Conservation (phyloP, 164 flowering plant genomes). For the Aristolochia contorta region DNA sequence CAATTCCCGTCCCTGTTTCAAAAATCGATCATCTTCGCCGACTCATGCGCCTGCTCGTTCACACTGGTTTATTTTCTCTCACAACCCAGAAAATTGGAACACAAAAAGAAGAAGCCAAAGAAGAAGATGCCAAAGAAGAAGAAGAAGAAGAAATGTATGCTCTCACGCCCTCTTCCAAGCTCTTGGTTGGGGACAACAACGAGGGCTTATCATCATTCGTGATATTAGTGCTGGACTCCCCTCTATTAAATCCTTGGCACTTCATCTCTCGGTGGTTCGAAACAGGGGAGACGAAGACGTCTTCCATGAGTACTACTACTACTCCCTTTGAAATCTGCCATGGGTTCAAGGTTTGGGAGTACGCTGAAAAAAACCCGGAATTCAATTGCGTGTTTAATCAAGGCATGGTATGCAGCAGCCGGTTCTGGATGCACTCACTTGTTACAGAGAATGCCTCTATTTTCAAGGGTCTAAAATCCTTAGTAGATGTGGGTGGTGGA, state of each 20-base stretch:
- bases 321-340: neutral
- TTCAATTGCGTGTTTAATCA: slow-evolving; percentile 7
- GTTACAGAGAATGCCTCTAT: neutral
- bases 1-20: neutral
- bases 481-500: slow-evolving; percentile 4
- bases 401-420: slow-evolving; percentile 1
- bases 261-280: neutral
- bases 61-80: neutral
- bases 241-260: neutral
- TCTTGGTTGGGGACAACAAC: neutral
- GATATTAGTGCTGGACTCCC: neutral
- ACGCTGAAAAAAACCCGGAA: neutral
- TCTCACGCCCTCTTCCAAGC: slow-evolving; percentile 4
- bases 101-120: no score
- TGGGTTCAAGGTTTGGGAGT: slow-evolving; percentile 1
- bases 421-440: neutral
- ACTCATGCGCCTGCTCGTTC: slow-evolving; percentile 5
- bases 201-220: neutral
- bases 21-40: slow-evolving; percentile 2
- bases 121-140: no score
- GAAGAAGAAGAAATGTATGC: neutral
- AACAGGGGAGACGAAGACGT: no score
- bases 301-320: neutral
- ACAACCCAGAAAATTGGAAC: neutral
- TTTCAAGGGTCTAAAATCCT: neutral